Percentiles rank a stretch among this genome's conserved stretches.
Evolutionary conservation across 2,329 filamentous ascomycete genomes (phyloP).

Genomic region (Delphinella strobiligena): DNA sequence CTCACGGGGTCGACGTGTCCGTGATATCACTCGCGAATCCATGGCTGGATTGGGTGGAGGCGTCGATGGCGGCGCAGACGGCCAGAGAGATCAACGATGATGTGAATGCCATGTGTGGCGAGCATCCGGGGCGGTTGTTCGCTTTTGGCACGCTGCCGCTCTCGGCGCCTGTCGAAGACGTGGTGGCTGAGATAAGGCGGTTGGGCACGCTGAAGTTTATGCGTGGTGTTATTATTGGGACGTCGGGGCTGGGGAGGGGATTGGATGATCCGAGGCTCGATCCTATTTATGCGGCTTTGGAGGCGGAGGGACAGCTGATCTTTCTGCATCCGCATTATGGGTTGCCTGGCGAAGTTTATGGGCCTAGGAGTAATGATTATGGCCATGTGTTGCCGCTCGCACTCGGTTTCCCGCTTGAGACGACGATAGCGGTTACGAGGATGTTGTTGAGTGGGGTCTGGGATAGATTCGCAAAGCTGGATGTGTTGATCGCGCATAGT

Average conservation of each 20-base stretch:
- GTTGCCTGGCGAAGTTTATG: conserved; percentile 68
- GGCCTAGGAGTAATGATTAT: conserved; percentile 56
- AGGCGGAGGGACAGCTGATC: conserved; percentile 51
- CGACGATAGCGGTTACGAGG: conserved; percentile 75
- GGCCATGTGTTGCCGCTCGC: conserved; percentile 80
- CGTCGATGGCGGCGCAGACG: conserved; percentile 48
- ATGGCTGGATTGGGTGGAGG: conserved; percentile 74
- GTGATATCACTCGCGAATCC: conserved; percentile 86
- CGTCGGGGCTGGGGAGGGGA: conserved; percentile 65
- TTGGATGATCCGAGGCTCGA: conserved; percentile 67
- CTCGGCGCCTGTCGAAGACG: conserved; percentile 48
- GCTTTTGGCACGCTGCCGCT: conserved; percentile 76
- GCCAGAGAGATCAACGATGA: conserved; percentile 65
- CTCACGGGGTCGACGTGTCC: conserved; percentile 67
- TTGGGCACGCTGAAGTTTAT: conserved; percentile 53
- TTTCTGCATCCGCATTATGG: conserved; percentile 93
- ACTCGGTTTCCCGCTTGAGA: conserved; percentile 82
- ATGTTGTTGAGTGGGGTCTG: conserved; percentile 85
- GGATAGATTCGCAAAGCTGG: conserved; percentile 56
- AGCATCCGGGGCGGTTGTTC: conserved; percentile 57
- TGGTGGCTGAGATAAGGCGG: conserved; percentile 54
- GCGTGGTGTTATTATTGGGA: conserved; percentile 80
- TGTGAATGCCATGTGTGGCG: conserved; percentile 58
- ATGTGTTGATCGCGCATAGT: conserved; percentile 73
- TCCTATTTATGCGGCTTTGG: conserved; percentile 58